Percentiles rank a stretch among this genome's conserved stretches.
These are phyloP conservation scores for Miscanthus lutarioriparius DNA, from an alignment of 176 grass and related monocot genomes.

Conservation along the genomic window DNA sequence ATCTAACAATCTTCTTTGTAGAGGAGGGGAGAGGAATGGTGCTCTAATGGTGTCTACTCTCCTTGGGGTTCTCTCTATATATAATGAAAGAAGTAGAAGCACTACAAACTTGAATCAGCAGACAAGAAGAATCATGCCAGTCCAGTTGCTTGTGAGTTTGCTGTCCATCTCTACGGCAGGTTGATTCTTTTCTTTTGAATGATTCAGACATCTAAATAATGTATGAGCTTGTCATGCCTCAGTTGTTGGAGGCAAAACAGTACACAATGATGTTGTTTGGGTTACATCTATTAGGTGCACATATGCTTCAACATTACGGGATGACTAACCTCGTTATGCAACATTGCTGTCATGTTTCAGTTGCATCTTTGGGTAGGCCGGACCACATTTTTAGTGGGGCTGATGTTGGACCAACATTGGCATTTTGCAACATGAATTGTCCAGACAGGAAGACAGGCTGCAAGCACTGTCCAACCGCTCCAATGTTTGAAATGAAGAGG, in stretches of 20 bases:
- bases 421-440: not conserved
- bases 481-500: not conserved
- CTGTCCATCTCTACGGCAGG: not conserved
- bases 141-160: slow-evolving; percentile 5
- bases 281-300: not conserved
- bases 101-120: not conserved
- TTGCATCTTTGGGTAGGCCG: not conserved
- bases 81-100: slow-evolving; percentile 37
- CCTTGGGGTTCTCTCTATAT: slow-evolving; percentile 26
- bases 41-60: slow-evolving; percentile 17
- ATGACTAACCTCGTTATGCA: not conserved
- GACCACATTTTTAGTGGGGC: not conserved
- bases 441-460: not conserved
- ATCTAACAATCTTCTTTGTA: not conserved
- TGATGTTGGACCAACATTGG: not conserved
- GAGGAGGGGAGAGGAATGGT: slow-evolving; percentile 3
- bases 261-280: not conserved
- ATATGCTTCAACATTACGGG: not conserved
- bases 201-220: not conserved
- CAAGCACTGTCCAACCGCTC: not conserved
- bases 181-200: not conserved
- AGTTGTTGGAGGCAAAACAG: slow-evolving; percentile 13
- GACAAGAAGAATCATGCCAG: slow-evolving; percentile 29
- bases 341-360: slow-evolving; percentile 7
- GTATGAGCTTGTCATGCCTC: slow-evolving; percentile 6